These are phyloP conservation scores for Candida sonorensis DNA, from an alignment of 805 yeast genomes.

Conservation along the genomic window DNA sequence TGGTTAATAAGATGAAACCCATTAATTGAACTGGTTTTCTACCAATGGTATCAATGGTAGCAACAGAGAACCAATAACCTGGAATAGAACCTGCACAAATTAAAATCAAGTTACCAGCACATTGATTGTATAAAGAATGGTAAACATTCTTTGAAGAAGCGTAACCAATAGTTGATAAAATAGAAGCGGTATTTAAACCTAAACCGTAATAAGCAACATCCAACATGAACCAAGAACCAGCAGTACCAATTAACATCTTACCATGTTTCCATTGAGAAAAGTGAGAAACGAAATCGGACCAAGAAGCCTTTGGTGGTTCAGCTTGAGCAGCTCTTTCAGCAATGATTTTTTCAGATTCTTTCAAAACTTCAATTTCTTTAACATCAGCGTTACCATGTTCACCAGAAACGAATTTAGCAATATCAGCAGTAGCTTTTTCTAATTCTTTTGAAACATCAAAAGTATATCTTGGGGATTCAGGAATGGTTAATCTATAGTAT, in stretches of 20 bases:
- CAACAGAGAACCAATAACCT: conserved; percentile 85
- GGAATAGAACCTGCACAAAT: conserved; percentile 94
- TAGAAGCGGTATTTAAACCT: conserved; percentile 73
- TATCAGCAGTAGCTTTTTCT: conserved; percentile 50
- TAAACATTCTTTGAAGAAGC: conserved; percentile 69
- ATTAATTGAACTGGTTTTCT: conserved; percentile 76
- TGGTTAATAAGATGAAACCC: conserved; percentile 70
- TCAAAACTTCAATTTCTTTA: conserved; percentile 37
- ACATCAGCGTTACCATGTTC: conserved; percentile 41
- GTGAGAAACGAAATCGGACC: conserved; percentile 62
- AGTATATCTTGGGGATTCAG: conserved; percentile 90
- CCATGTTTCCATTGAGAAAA: conserved; percentile 83
- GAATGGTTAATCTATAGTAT: conserved; percentile 89
- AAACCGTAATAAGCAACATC: conserved; percentile 91
- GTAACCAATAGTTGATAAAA: conserved; percentile 78
- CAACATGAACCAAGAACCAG: conserved; percentile 85
- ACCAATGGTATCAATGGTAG: conserved; percentile 74
- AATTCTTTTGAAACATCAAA: conserved; percentile 64
- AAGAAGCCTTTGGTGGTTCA: conserved; percentile 75
- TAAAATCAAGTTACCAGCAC: conserved; percentile 89
- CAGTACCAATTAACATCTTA: conserved; percentile 80
- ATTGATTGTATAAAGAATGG: conserved; percentile 60
- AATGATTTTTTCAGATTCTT: conserved; percentile 40
- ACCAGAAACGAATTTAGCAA: conserved; percentile 45
- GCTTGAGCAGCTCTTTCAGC: too few relatives aligned